Conservation (phyloP, 495 filamentous ascomycete genomes). For the Haplographium delicatum region DNA sequence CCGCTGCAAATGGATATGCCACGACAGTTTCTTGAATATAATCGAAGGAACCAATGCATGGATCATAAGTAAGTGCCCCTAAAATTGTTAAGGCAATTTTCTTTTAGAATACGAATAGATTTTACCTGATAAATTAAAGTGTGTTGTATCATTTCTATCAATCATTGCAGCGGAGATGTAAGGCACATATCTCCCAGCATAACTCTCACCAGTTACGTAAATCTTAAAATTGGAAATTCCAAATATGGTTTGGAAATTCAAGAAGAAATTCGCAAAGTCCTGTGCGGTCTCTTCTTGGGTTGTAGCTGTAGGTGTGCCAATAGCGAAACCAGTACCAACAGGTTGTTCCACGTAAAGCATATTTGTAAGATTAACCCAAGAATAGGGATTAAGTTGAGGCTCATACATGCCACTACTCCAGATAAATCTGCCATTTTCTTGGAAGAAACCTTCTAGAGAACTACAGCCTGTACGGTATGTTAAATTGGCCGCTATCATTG, state of each 20-base stretch:
- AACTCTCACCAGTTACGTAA: slow-evolving; percentile 59
- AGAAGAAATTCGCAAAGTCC: slow-evolving; percentile 59
- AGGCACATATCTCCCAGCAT: slow-evolving; percentile 51
- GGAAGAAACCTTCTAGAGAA: slow-evolving; percentile 59
- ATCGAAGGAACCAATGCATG: slow-evolving; percentile 23
- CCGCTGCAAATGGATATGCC: slow-evolving; percentile 44
- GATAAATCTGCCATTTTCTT: slow-evolving; percentile 60
- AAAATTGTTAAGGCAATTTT: background rate
- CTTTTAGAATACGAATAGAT: background rate
- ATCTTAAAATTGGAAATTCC: slow-evolving; percentile 56
- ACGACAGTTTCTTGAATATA: slow-evolving; percentile 20
- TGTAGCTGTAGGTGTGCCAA: slow-evolving; percentile 48
- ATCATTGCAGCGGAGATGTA: slow-evolving; percentile 51
- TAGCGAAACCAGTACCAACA: slow-evolving; percentile 51
- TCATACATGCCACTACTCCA: slow-evolving; percentile 57
- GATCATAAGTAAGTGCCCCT: slow-evolving; percentile 23
- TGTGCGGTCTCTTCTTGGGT: slow-evolving; percentile 51
- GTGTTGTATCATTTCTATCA: slow-evolving; percentile 41
- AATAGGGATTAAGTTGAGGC: slow-evolving; percentile 57
- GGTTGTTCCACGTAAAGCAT: slow-evolving; percentile 39
- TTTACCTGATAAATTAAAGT: slow-evolving; percentile 42
- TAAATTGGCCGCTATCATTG: background rate
- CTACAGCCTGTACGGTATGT: slow-evolving; percentile 44
- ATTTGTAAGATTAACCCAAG: slow-evolving; percentile 48
- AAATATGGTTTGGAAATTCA: slow-evolving; percentile 58